Percentiles rank a stretch among this genome's conserved stretches.
phyloP scores from a whole-genome alignment of 352 stramenopile genomes.

The Nothophytophthora sp. region DNA sequence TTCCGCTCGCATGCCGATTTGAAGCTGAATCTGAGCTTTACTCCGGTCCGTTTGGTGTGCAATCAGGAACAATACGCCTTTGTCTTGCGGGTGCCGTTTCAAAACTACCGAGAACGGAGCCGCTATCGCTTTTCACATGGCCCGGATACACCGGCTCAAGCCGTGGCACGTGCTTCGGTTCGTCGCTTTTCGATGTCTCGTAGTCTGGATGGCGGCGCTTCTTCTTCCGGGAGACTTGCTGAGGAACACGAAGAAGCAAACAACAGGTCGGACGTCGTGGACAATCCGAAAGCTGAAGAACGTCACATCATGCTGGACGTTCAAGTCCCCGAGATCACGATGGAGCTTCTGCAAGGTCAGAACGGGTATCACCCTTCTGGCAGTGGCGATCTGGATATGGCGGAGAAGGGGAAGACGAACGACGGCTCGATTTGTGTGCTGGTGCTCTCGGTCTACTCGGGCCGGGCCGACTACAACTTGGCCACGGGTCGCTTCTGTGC shows the following conservation, averaged over 20 bases:
- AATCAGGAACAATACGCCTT: slow-evolving; percentile 87
- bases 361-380: slow-evolving; percentile 78
- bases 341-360: slow-evolving; percentile 79
- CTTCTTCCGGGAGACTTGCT: slow-evolving; percentile 24
- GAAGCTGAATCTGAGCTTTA: slow-evolving; percentile 55
- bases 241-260: slow-evolving; percentile 37
- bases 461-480: slow-evolving; percentile 57
- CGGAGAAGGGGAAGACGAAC: slow-evolving; percentile 58
- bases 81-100: slow-evolving; percentile 67
- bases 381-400: slow-evolving; percentile 78
- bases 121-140: slow-evolving; percentile 40
- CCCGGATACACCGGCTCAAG: slow-evolving; percentile 11
- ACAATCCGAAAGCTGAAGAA: slow-evolving; percentile 47
- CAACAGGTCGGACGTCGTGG: slow-evolving; percentile 26
- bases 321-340: slow-evolving; percentile 69
- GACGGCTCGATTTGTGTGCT: slow-evolving; percentile 75
- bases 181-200: slow-evolving; percentile 23
- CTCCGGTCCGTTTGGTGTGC: slow-evolving; percentile 73
- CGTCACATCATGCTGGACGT: slow-evolving; percentile 59
- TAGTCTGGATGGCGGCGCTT: slow-evolving; percentile 25
- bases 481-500: slow-evolving; percentile 43
- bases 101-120: slow-evolving; percentile 73
- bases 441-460: slow-evolving; percentile 46
- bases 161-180: slow-evolving; percentile 11
- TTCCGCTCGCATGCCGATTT: slow-evolving; percentile 61